A percentile compares a stretch with the other conserved stretches of the same genome.
phyloP scores from a whole-genome alignment of 495 filamentous ascomycete genomes.

The Amniculicola lignicola region DNA sequence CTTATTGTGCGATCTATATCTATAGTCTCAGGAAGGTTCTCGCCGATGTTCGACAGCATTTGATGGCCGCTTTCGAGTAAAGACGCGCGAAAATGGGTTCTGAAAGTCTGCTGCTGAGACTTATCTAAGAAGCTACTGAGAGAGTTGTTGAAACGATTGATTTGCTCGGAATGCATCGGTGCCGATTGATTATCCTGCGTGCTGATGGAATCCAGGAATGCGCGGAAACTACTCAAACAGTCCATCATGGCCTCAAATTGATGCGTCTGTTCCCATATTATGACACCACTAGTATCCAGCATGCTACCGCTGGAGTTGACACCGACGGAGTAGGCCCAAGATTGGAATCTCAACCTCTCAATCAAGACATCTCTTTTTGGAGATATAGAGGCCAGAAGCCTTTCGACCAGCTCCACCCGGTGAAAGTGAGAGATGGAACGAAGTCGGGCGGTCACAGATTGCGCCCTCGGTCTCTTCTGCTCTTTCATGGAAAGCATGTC shows the following conservation, averaged over 20 bases:
- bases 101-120: no score
- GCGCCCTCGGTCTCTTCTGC: neutral
- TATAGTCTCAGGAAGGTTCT: neutral
- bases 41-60: neutral
- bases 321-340: constrained; percentile 2
- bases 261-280: neutral
- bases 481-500: neutral
- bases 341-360: constrained; percentile 2
- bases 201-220: neutral
- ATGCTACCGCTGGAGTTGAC: neutral
- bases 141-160: no score
- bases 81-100: no score
- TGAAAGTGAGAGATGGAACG: neutral
- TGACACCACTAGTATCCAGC: neutral
- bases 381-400: no score
- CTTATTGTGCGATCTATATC: no score
- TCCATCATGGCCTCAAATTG: neutral
- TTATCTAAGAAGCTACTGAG: no score
- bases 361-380: constrained; percentile 3
- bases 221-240: neutral
- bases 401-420: neutral
- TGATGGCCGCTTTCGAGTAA: no score
- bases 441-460: neutral
- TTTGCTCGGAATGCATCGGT: no score
- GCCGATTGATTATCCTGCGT: no score